Conservation (phyloP, 148 eudicot species). For the Arctostaphylos glauca region DNA sequence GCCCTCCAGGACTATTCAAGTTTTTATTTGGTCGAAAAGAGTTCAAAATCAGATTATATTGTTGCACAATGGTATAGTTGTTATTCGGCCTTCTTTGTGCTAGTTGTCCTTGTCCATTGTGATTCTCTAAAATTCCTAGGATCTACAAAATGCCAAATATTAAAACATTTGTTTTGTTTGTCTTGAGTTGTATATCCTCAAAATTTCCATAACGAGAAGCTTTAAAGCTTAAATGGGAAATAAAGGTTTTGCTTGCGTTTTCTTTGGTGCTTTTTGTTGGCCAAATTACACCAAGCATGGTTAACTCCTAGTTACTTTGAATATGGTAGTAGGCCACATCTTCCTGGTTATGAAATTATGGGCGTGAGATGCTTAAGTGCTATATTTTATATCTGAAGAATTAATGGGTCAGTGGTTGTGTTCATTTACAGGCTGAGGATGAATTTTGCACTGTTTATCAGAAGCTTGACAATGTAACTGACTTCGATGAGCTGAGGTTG, state of each 20-base stretch:
- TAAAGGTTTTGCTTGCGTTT: not conserved
- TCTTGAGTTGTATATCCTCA: not conserved
- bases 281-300: not conserved
- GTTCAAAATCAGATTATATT: not conserved
- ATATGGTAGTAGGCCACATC: not conserved
- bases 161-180: not conserved
- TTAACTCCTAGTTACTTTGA: not conserved
- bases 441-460: conserved; percentile 33
- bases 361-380: not conserved
- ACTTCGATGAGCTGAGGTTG: conserved; percentile 47
- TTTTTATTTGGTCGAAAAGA: not conserved
- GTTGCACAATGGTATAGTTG: not conserved
- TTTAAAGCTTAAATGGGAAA: conserved; percentile 8
- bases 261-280: conserved; percentile 7
- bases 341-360: not conserved
- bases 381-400: not conserved
- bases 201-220: not conserved
- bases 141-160: not conserved
- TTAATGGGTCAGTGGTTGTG: conserved; percentile 1
- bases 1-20: not conserved
- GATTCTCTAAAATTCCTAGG: not conserved
- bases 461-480: conserved; percentile 37
- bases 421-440: conserved; percentile 35
- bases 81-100: not conserved
- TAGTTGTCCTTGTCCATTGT: not conserved